These are phyloP conservation scores for Arthrinium phaeospermum DNA, from an alignment of 2,329 filamentous ascomycete species.

Conservation along the genomic window DNA sequence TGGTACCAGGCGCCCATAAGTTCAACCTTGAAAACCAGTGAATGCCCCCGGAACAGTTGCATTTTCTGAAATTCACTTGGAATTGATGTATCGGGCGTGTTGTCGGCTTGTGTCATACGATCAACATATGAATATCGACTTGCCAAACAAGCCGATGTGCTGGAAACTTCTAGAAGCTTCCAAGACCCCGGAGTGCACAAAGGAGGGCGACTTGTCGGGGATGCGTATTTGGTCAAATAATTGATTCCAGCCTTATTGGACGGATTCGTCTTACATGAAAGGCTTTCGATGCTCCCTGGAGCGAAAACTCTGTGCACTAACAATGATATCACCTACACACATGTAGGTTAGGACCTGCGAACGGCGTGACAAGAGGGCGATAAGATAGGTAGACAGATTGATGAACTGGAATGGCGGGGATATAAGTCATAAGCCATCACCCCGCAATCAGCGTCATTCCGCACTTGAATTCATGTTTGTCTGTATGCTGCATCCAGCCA, in stretches of 20 bases:
- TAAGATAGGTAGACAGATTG: neutral
- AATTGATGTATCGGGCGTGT: neutral
- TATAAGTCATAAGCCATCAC: neutral
- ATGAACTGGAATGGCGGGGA: neutral
- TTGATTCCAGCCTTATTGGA: neutral
- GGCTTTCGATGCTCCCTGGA: neutral
- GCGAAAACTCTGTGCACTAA: neutral
- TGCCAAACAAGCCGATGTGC: neutral
- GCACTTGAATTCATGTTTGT: neutral
- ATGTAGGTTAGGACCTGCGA: neutral
- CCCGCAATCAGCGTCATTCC: slow-evolving; percentile 1
- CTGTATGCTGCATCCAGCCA: neutral
- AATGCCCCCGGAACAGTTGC: neutral
- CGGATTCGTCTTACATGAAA: neutral
- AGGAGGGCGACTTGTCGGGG: neutral
- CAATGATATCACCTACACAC: neutral
- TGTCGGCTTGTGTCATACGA: neutral
- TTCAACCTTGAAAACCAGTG: neutral
- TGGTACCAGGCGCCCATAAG: neutral
- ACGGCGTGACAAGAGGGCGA: neutral
- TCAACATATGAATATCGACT: neutral
- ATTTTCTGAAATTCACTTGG: neutral
- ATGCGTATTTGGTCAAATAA: neutral
- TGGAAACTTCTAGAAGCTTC: slow-evolving; percentile 11
- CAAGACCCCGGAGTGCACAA: neutral